Evolutionary conservation across 257 asterid genomes (phyloP), one percentile per base, ranked within the genome.

Genomic region (Scutellaria baicalensis): DNA sequence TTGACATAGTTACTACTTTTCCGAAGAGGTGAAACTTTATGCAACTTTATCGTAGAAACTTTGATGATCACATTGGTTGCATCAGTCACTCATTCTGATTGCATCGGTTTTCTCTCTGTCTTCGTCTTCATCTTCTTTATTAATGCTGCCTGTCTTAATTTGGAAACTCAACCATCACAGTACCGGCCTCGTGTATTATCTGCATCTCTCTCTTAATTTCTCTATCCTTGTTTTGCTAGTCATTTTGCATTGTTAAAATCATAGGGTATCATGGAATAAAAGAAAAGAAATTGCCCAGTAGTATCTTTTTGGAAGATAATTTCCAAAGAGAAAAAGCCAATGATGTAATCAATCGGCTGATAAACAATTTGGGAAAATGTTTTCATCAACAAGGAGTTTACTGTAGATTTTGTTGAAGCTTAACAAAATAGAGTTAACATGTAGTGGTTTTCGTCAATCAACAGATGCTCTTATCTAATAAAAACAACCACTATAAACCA

Each of bases 61-160:
- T 45, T 11, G n/a, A 59, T 33, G 62, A 13, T 27, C n/a, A 39
- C 76, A 35, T 61, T 50, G 76, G 57, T 39, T 71, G 13, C 70
- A 71, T 60, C 76, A 61, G 8, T 61, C 17, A 10, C 13, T 59
- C 47, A n/a, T 42, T 43, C 55, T 51, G 54, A 20, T 20, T 48
- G 55, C 70, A 17, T 50, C 14, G 64, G 9, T 60, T 48, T 13
- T 8, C 38, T 71, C 56, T 13, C 0, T 4, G 21, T 14, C 51
- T 39, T 40, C 39, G 47, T 61, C 21, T 51, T 71, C 62, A 8
- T 59, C n/a, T 14, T 27, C n/a, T 45, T 58, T n/a, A 23, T 31
- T 14, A 13, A 11, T 59, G 59, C 8, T 70, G 42, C 17, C n/a
- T n/a, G n/a, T n/a, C n/a, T n/a, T n/a, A n/a, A 1, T 52, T 48